These are phyloP conservation scores for Zalerion maritima DNA, from an alignment of 495 filamentous ascomycete genomes.

Conservation along the genomic window DNA sequence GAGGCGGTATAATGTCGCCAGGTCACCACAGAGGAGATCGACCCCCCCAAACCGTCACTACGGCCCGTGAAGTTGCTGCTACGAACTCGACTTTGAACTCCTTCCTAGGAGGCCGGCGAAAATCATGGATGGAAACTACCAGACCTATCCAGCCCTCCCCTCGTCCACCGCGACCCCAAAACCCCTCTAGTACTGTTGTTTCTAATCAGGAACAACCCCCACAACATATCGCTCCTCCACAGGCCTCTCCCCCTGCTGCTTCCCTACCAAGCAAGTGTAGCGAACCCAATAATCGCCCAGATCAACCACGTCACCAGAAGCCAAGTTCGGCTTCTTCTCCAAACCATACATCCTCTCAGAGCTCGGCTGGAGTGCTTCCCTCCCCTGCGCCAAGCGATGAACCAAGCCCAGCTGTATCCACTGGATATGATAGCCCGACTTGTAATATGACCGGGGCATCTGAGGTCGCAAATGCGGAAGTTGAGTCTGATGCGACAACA, in stretches of 20 bases:
- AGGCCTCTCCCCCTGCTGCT: constrained; percentile 6
- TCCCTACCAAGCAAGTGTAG: constrained; percentile 1
- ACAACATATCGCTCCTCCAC: constrained; percentile 5
- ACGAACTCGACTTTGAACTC: constrained; percentile 56
- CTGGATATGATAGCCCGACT: constrained; percentile 15
- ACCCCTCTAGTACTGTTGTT: constrained; percentile 5
- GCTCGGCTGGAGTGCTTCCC: constrained; percentile 22
- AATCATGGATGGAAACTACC: constrained; percentile 48
- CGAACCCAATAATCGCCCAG: constrained; percentile 2
- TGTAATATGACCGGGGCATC: no score
- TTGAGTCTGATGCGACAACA: no score
- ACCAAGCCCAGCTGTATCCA: constrained; percentile 24
- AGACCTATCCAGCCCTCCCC: constrained; percentile 22
- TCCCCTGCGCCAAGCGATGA: constrained; percentile 44
- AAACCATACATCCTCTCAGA: constrained; percentile 2
- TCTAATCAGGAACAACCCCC: constrained; percentile 1
- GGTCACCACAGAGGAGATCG: constrained; percentile 1
- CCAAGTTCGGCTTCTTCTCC: constrained; percentile 4
- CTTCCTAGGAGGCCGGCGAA: constrained; percentile 51
- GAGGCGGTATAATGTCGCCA: background rate
- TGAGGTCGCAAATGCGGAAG: no score
- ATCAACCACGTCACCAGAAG: constrained; percentile 7
- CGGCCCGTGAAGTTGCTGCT: constrained; percentile 34
- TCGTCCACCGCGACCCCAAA: constrained; percentile 16
- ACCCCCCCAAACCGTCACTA: background rate